phyloP scores from a whole-genome alignment of 1,139 yeast genomes.

The Suhomyces bribrorum region DNA sequence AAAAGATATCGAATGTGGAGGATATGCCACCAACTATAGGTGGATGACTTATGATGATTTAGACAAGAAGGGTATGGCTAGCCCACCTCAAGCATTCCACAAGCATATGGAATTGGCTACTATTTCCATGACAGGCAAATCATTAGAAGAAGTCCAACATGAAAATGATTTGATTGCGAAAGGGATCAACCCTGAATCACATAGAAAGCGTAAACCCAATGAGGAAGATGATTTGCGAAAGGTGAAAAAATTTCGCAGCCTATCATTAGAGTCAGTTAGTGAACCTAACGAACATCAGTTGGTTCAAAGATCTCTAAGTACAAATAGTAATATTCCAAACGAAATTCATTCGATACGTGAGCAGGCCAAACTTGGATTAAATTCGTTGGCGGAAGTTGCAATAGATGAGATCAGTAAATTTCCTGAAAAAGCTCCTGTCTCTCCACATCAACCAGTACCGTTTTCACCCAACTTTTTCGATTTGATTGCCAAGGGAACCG shows the following conservation, averaged over 20 bases:
- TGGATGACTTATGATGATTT: conserved; percentile 52
- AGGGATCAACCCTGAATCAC: conserved; percentile 48
- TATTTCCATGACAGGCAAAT: conserved; percentile 53
- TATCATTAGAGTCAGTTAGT: conserved; percentile 3
- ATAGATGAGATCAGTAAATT: conserved; percentile 22
- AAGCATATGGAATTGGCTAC: conserved; percentile 56
- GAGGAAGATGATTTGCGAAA: conserved; percentile 1
- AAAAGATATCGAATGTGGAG: conserved; percentile 55
- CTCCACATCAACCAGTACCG: conserved; percentile 10
- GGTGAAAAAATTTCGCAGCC: conserved; percentile 3
- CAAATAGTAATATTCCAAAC: conserved; percentile 12
- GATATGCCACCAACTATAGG: conserved; percentile 62
- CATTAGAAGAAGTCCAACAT: conserved; percentile 48
- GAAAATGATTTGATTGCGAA: conserved; percentile 50
- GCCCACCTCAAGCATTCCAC: conserved; percentile 23
- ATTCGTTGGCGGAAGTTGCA: conserved; percentile 26
- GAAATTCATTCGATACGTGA: conserved; percentile 15
- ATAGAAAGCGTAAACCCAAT: conserved; percentile 14
- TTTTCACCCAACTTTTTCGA: conserved; percentile 25
- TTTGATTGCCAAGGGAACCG: conserved; percentile 5
- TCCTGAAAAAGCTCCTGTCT: conserved; percentile 10
- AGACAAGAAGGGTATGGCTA: not conserved
- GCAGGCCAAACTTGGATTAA: conserved; percentile 15
- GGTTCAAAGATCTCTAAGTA: conserved; percentile 13
- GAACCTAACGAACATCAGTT: not conserved